Evolutionary conservation across 2,329 filamentous ascomycete species (phyloP), one percentile per base, ranked within the genome.

Genomic region (Fusarium albidum): DNA sequence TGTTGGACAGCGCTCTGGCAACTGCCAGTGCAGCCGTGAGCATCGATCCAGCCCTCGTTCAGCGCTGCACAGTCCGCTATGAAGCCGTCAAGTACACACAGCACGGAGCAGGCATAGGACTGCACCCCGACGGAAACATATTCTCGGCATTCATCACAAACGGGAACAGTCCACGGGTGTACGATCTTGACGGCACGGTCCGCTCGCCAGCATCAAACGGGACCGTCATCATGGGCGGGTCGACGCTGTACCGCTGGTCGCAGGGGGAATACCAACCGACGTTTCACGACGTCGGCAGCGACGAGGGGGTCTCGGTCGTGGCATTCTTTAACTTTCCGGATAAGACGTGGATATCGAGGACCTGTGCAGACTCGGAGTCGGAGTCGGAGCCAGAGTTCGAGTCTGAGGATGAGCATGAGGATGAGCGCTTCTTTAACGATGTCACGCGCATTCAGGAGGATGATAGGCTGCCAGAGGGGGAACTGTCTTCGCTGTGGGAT

Each of bases 241-340:
- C 53, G 0, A 56, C 44, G 1, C 32, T 56, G 9, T 56, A 56
- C 9, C 53, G 53, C 0, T 56, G 51, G 53, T 45, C 50, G 1
- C 55, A 49, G 6, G 50, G 31, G 31, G 7, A 49, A 9, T 56
- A 50, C 2, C 17, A 43, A 3, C 44, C 15, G 2, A 55, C 33
- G 1, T 46, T 56, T 4, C 35, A 28, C 1, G 37, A 57, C 3
- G 40, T 56, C 9, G 52, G 56, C 3, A 46, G 40, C 0, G 13
- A 41, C 3, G 31, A 51, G 3, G 32, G 56, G 3, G 52, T 52
- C 3, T 57, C 54, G 1, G 56, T 57, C 2, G 54, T 57, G 6
- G 54, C 52, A 2, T 57, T 57, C 11, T 56, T 57, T 7, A 57
- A 57, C 31, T 57, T 57, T 2, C 54, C 54, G 1, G 52, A 57